phyloP scores from a whole-genome alignment of 805 yeast species.

The Saccharomycopsis microspora region DNA sequence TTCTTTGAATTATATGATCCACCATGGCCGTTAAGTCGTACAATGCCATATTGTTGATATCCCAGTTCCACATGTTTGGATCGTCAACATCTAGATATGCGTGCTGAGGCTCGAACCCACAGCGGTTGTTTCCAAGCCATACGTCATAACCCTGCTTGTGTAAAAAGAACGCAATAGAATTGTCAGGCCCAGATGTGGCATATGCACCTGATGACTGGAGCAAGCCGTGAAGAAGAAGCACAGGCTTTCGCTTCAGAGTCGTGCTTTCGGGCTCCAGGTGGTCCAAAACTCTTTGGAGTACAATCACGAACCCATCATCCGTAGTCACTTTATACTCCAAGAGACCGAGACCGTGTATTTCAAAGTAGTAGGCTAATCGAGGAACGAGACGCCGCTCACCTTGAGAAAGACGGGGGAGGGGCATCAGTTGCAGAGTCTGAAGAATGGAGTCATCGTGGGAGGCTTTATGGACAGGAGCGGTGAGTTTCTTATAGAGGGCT shows the following conservation, averaged over 20 bases:
- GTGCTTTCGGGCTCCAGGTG: slow-evolving; percentile 24
- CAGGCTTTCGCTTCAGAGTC: slow-evolving; percentile 36
- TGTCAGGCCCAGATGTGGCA: slow-evolving; percentile 70
- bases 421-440: neutral
- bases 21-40: slow-evolving; percentile 70
- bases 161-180: slow-evolving; percentile 51
- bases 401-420: neutral
- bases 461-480: neutral
- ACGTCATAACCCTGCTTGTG: slow-evolving; percentile 60
- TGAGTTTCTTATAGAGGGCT: neutral
- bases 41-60: slow-evolving; percentile 68
- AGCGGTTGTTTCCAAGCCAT: slow-evolving; percentile 86
- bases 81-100: slow-evolving; percentile 30
- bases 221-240: slow-evolving; percentile 76
- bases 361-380: slow-evolving; percentile 59
- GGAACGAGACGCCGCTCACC: slow-evolving; percentile 31
- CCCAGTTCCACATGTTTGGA: slow-evolving; percentile 85
- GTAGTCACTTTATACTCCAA: slow-evolving; percentile 54
- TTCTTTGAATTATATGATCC: slow-evolving; percentile 37
- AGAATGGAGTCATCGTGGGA: neutral
- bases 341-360: slow-evolving; percentile 46
- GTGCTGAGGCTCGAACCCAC: slow-evolving; percentile 74
- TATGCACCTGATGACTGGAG: slow-evolving; percentile 81
- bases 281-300: slow-evolving; percentile 39
- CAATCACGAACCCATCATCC: slow-evolving; percentile 68